These are phyloP conservation scores for Lentinula guzmanii DNA, from an alignment of 768 basidiomycete genomes.

Conservation along the genomic window DNA sequence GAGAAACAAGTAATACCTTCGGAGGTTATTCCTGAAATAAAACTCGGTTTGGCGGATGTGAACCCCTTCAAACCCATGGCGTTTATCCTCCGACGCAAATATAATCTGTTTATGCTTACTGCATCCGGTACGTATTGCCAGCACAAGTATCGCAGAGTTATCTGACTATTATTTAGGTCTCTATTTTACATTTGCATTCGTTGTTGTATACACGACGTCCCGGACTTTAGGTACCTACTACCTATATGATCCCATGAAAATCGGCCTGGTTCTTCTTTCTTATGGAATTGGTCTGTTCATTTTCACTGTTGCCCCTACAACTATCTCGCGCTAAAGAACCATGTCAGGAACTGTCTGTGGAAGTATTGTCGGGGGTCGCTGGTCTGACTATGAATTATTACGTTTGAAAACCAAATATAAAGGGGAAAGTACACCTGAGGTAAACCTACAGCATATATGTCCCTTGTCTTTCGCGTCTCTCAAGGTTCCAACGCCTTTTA, in stretches of 20 bases:
- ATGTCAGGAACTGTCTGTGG: slow-evolving; percentile 42
- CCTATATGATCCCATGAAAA: slow-evolving; percentile 58
- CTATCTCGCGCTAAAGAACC: neutral
- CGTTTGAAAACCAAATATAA: slow-evolving; percentile 36
- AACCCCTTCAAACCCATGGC: slow-evolving; percentile 66
- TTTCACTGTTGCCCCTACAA: neutral
- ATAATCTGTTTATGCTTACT: slow-evolving; percentile 62
- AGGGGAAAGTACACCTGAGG: slow-evolving; percentile 59
- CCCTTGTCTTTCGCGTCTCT: neutral
- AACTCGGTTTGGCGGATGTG: slow-evolving; percentile 61
- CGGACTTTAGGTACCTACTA: slow-evolving; percentile 63
- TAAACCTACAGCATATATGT: slow-evolving; percentile 13
- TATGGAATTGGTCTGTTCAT: slow-evolving; percentile 56
- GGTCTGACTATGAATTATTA: slow-evolving; percentile 45
- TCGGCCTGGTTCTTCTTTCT: slow-evolving; percentile 72
- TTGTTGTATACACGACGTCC: slow-evolving; percentile 68
- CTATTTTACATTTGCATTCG: slow-evolving; percentile 17
- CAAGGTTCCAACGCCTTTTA: slow-evolving; percentile 17
- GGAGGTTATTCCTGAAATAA: slow-evolving; percentile 26
- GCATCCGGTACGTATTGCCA: slow-evolving; percentile 32
- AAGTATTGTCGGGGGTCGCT: slow-evolving; percentile 52
- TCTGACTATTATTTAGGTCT: slow-evolving; percentile 1
- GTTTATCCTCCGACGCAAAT: slow-evolving; percentile 49
- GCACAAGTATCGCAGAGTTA: neutral
- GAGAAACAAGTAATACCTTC: slow-evolving; percentile 8